Evolutionary conservation across 1,284 basidiomycete genomes (phyloP), one percentile per base, ranked within the genome.

Genomic region (Ustilago curta): DNA sequence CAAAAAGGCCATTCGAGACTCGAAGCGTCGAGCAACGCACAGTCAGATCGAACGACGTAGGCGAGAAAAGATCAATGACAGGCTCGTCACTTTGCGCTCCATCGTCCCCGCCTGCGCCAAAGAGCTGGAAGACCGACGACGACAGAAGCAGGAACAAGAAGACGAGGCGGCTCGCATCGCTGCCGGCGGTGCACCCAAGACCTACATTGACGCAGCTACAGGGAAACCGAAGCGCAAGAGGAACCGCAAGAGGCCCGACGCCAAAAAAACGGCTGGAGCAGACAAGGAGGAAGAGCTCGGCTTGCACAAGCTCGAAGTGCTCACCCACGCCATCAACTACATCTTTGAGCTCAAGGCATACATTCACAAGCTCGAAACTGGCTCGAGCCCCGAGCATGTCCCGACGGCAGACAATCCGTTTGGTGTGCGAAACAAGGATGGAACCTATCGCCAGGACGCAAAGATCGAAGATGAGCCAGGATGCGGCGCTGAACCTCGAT

Each of bases 11-110:
- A 72, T 59, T 11, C 70, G 78, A 9, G 80, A 80, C 54, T 76
- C 73, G 7, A 77, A 78, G 47, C 71, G 80, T 11, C 60, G 79
- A 19, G 79, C 80, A 5, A 80, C 80, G 4, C 83, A 84, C 45
- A 79, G 76, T 16, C 77, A 83, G 49, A 84, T 84, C 62, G 83
- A 84, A 53, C 64, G 83, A 8, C 75, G 83, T 4, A 69, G 83
- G 16, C 52, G 83, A 23, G 83, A 83, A 50, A 84, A 84, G 67
- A 84, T 84, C 73, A 84, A 84, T 59, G 83, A 84, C 50, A 69
- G 82, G 2, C 78, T 84, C n/a, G 71, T 84, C 45, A 76, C 73
- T 16, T 64, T 84, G 9, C 80, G 83, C 39, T 61, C 64, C 40
- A 72, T 71, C 25, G 81, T 84, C 18, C 83, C 83, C 0, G 83